Conservation (phyloP, 1,284 basidiomycete species). For the Ceratobasidium theobromae region DNA sequence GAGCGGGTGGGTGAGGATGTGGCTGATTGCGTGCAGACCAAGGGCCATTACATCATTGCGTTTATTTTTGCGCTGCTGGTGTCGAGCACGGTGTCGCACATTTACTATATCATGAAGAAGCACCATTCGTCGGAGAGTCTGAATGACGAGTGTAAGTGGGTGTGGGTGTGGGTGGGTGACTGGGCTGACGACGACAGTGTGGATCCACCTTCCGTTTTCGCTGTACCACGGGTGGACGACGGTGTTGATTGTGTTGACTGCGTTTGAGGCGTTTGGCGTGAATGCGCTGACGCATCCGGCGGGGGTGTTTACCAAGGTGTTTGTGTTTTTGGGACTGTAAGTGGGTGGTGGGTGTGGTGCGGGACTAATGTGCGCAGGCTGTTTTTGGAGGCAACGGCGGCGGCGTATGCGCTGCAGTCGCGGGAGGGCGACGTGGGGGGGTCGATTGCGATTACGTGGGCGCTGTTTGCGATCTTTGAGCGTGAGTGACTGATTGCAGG, state of each 20-base stretch:
- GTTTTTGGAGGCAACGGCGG: slow-evolving; percentile 91
- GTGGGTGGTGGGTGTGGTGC: slow-evolving; percentile 36
- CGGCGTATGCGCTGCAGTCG: slow-evolving; percentile 87
- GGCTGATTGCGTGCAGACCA: neutral
- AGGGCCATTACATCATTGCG: slow-evolving; percentile 70
- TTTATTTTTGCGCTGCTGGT: slow-evolving; percentile 87
- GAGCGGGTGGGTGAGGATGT: neutral
- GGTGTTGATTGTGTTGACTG: slow-evolving; percentile 83
- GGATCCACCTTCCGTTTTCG: slow-evolving; percentile 85
- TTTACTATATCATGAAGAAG: slow-evolving; percentile 92
- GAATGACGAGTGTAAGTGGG: slow-evolving; percentile 60
- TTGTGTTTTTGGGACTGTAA: slow-evolving; percentile 85
- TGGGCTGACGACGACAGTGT: slow-evolving; percentile 46
- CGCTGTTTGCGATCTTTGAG: slow-evolving; percentile 81
- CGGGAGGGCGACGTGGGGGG: slow-evolving; percentile 89
- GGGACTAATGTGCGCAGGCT: slow-evolving; percentile 52
- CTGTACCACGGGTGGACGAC: slow-evolving; percentile 96
- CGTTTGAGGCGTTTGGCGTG: slow-evolving; percentile 89
- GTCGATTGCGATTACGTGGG: slow-evolving; percentile 81
- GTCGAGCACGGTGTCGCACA: slow-evolving; percentile 79
- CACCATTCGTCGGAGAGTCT: slow-evolving; percentile 65
- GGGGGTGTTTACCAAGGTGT: slow-evolving; percentile 89
- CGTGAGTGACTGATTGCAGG: slow-evolving; percentile 51
- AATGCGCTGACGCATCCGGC: slow-evolving; percentile 65
- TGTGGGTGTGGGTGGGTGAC: slow-evolving; percentile 37